Evolutionary conservation across 2,329 filamentous ascomycete genomes (phyloP).

Genomic region (Neofusicoccum umdonicola): DNA sequence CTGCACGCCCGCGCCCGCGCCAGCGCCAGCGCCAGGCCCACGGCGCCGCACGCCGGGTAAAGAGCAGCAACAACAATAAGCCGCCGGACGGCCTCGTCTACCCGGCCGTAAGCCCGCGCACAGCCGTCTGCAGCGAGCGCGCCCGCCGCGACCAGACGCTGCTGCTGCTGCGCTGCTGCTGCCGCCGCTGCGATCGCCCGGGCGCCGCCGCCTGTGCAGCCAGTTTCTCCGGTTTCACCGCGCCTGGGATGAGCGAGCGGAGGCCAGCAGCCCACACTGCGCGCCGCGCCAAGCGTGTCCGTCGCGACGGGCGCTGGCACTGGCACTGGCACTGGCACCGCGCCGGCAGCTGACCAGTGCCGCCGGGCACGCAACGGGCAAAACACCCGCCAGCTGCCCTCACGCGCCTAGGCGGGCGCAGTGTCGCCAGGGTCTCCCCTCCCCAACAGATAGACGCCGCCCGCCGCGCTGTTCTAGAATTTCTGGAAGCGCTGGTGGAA

Average conservation of each 20-base stretch:
- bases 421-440: background rate
- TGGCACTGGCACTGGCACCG: too few species aligned
- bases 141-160: too few species aligned
- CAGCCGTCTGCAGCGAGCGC: background rate
- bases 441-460: background rate
- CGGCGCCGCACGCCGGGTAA: background rate
- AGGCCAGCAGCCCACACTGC: too few species aligned
- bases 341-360: background rate
- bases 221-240: slow-evolving; percentile 9
- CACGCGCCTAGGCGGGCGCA: background rate
- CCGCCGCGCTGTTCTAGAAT: slow-evolving; percentile 1
- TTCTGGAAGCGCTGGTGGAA: slow-evolving; percentile 12
- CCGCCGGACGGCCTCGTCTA: background rate
- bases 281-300: too few species aligned
- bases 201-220: background rate
- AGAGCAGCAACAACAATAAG: background rate
- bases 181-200: background rate
- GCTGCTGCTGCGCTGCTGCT: too few species aligned
- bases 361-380: background rate
- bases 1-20: background rate
- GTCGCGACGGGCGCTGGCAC: too few species aligned
- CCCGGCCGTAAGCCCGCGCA: slow-evolving; percentile 1
- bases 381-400: background rate
- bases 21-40: background rate
- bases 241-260: background rate